Conservation (phyloP, 345 rosid genomes). For the Sisymbrium altissimum region DNA sequence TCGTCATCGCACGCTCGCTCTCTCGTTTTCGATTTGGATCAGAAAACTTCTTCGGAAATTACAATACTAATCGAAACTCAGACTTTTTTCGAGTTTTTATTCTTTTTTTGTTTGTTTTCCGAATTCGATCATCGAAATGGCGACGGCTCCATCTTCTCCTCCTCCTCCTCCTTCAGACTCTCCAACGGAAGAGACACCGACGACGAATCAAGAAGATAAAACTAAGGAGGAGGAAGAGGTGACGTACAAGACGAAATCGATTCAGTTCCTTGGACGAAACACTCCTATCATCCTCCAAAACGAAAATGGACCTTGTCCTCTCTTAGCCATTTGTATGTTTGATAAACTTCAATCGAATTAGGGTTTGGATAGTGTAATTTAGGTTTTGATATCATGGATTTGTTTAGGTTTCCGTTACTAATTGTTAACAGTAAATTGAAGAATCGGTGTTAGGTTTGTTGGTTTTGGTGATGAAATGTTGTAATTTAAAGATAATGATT, state of each 20-base stretch:
- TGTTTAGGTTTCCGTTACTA: background rate
- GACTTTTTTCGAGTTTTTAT: conserved; percentile 13
- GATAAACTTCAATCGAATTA: background rate
- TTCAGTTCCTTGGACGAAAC: conserved; percentile 78
- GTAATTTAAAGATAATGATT: no score
- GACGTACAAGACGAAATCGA: conserved; percentile 67
- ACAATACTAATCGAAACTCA: background rate
- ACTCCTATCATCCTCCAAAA: conserved; percentile 93
- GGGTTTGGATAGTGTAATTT: conserved; percentile 11
- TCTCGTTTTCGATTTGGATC: conserved; percentile 29
- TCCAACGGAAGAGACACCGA: conserved; percentile 31
- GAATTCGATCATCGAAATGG: conserved; percentile 21
- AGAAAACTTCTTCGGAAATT: conserved; percentile 12
- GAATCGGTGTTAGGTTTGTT: conserved; percentile 19
- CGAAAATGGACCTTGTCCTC: conserved; percentile 99
- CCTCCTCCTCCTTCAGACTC: conserved; percentile 28
- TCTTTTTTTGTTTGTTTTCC: background rate
- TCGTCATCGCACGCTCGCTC: conserved; percentile 16
- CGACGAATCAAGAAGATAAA: conserved; percentile 27
- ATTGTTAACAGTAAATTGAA: background rate
- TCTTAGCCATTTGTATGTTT: conserved; percentile 87
- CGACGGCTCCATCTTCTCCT: conserved; percentile 27
- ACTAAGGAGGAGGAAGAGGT: conserved; percentile 44
- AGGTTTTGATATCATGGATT: background rate
- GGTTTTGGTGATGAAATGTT: conserved; percentile 11